phyloP scores from a whole-genome alignment of 2,329 filamentous ascomycete species.

The Neurospora sp. region DNA sequence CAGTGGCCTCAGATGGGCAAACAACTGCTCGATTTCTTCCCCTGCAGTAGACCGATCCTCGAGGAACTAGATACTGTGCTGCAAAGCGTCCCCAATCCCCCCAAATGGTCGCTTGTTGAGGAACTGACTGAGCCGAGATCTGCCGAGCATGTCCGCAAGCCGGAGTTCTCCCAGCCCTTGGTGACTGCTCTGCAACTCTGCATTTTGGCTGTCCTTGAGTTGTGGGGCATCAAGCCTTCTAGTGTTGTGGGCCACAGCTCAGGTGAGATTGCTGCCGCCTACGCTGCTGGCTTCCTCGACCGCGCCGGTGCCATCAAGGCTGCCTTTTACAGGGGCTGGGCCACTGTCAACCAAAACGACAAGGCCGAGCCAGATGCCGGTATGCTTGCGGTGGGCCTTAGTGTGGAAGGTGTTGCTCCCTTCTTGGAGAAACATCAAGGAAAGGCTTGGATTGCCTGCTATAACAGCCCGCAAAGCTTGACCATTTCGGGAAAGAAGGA shows the following conservation, averaged over 20 bases:
- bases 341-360: slow-evolving; percentile 5
- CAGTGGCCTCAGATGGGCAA: slow-evolving; percentile 20
- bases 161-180: slow-evolving; percentile 23
- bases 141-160: slow-evolving; percentile 14
- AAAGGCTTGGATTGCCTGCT: slow-evolving; percentile 15
- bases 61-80: slow-evolving; percentile 12
- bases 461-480: slow-evolving; percentile 21
- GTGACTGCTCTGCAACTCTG: slow-evolving; percentile 28
- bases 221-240: slow-evolving; percentile 16
- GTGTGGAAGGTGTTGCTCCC: slow-evolving; percentile 8
- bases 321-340: slow-evolving; percentile 23
- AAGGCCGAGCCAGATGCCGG: slow-evolving; percentile 17
- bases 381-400: slow-evolving; percentile 23
- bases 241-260: slow-evolving; percentile 23
- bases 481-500: slow-evolving; percentile 20
- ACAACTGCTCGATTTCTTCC: slow-evolving; percentile 12
- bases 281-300: slow-evolving; percentile 18
- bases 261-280: slow-evolving; percentile 24
- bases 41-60: slow-evolving; percentile 1
- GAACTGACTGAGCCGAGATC: slow-evolving; percentile 10
- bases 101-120: slow-evolving; percentile 10
- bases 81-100: slow-evolving; percentile 9
- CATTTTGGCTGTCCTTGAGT: slow-evolving; percentile 20
- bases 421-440: slow-evolving; percentile 15
- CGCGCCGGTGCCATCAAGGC: slow-evolving; percentile 19